Conservation (phyloP, 2,329 filamentous ascomycete genomes). For the Aspergillus ochraceus region DNA sequence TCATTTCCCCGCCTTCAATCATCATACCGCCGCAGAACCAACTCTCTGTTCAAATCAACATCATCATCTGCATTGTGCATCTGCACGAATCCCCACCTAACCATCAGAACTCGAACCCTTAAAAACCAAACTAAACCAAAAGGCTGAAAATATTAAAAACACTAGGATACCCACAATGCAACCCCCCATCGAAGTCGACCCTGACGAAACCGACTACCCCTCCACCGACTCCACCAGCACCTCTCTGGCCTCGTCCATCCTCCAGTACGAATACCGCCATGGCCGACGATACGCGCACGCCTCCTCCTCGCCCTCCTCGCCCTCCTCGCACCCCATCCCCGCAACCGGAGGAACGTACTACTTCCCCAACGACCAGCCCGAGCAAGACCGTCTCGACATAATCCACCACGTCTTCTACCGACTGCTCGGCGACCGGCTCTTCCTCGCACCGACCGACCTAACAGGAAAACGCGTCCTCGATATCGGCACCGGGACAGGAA, state of each 20-base stretch:
- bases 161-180: no score
- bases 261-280: conserved; percentile 18
- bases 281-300: conserved; percentile 31
- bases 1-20: background rate
- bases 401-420: conserved; percentile 40
- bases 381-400: conserved; percentile 38
- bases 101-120: no score
- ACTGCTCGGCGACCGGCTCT: conserved; percentile 35
- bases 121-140: no score
- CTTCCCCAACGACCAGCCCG: conserved; percentile 37
- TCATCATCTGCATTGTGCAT: background rate
- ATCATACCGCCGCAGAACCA: background rate
- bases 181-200: conserved; percentile 4
- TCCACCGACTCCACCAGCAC: conserved; percentile 7
- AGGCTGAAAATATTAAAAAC: no score
- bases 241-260: conserved; percentile 11
- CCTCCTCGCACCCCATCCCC: no score
- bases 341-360: conserved; percentile 25
- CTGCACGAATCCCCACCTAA: background rate
- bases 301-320: conserved; percentile 15
- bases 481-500: conserved; percentile 41
- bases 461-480: conserved; percentile 35
- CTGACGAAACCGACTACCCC: background rate
- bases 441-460: conserved; percentile 36
- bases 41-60: background rate